Conservation (phyloP, 495 filamentous ascomycete species). For the Aspergillus asperescens region DNA sequence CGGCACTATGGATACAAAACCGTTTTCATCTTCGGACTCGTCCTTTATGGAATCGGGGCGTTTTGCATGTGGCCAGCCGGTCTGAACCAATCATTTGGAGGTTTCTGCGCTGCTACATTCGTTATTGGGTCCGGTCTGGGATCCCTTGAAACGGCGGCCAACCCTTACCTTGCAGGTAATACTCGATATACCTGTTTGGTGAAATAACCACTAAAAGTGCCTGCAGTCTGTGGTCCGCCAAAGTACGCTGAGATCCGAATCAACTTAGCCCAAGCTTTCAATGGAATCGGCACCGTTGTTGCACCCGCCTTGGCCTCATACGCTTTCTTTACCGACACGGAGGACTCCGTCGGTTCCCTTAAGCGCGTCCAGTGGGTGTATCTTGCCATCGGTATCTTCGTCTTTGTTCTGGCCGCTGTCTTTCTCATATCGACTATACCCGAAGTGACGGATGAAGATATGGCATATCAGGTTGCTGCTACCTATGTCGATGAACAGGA, state of each 20-base stretch:
- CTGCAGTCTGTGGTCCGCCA: constrained; percentile 56
- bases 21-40: constrained; percentile 50
- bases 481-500: constrained; percentile 28
- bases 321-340: constrained; percentile 60
- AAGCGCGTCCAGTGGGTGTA: constrained; percentile 68
- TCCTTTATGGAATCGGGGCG: constrained; percentile 49
- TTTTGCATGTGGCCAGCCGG: constrained; percentile 53
- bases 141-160: constrained; percentile 68
- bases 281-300: constrained; percentile 56
- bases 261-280: constrained; percentile 62
- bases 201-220: not conserved
- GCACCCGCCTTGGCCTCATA: constrained; percentile 62
- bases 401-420: constrained; percentile 56
- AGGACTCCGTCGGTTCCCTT: constrained; percentile 46
- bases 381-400: constrained; percentile 65
- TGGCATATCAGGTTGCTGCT: constrained; percentile 44
- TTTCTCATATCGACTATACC: constrained; percentile 63
- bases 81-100: constrained; percentile 50
- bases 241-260: constrained; percentile 64
- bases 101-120: constrained; percentile 62
- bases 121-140: constrained; percentile 65
- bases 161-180: constrained; percentile 57
- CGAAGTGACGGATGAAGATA: constrained; percentile 71
- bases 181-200: not conserved
- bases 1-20: constrained; percentile 50